Percentiles rank a stretch among this genome's conserved stretches.
These are phyloP conservation scores for Talaromyces sp. DNA, from an alignment of 2,329 filamentous ascomycete species.

Conservation along the genomic window DNA sequence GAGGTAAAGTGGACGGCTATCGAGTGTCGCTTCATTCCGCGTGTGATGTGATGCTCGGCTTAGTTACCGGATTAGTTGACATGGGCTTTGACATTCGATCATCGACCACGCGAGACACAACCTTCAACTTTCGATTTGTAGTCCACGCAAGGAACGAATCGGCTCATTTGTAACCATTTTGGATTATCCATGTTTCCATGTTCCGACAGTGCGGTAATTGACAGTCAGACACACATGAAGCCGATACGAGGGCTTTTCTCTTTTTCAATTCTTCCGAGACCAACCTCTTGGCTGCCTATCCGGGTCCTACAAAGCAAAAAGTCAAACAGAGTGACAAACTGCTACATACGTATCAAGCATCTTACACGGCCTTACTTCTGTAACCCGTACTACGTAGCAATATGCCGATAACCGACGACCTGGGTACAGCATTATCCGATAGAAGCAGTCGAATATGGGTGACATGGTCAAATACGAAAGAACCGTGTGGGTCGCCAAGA, in stretches of 20 bases:
- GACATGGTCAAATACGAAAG: background rate
- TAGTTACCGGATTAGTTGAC: background rate
- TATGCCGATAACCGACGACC: background rate
- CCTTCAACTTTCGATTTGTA: background rate
- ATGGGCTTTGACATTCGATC: background rate
- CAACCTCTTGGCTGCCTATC: conserved; percentile 1
- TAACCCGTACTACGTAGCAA: background rate
- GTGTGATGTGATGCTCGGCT: background rate
- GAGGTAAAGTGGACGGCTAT: background rate
- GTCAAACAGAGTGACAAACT: background rate
- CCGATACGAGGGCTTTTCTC: background rate
- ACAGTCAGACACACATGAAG: background rate
- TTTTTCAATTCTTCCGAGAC: conserved; percentile 1
- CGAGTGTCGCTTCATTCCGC: background rate
- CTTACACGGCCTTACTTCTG: background rate
- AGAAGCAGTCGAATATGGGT: background rate
- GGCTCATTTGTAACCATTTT: too few relatives aligned
- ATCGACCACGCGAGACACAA: background rate
- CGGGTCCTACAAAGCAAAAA: background rate
- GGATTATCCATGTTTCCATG: background rate
- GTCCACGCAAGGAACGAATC: background rate
- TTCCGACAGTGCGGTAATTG: background rate
- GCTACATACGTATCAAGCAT: background rate
- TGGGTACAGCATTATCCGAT: background rate
- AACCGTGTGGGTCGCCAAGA: background rate